Evolutionary conservation across 2,329 filamentous ascomycete species (phyloP), one percentile per base, ranked within the genome.

Genomic region (Xylariales sp.): DNA sequence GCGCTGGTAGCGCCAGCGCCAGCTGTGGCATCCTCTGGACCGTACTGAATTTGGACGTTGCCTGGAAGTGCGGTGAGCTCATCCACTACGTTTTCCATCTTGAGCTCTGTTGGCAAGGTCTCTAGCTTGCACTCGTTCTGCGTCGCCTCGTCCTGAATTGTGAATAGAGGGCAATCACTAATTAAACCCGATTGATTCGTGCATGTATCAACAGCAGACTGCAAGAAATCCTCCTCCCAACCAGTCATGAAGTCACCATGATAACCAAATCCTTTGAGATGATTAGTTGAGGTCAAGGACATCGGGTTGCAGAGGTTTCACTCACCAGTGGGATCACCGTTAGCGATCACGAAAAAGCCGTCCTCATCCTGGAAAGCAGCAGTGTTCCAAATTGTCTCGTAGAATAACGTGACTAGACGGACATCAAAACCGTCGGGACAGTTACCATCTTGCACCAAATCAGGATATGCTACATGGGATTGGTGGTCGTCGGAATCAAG

Each of bases 361-460:
- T 73, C 65, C 16, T 74, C 64, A 43, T 73, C 74, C 20, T 65
- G 66, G 62, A 86, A 94, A 2, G 70, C 71, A 37, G 76, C 63
- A 7, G 87, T 93, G 57, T 83, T 69, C 78, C 82, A 95, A 60
- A 95, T 94, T 24, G 84, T 88, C 69, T 96, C 88, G 60, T 76
- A 95, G 62, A 95, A 84, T 35, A 96, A 72, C 46, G 83, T 83
- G 2, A 85, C 80, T 18, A 93, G 62, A 43, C 86, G 82, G 14
- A 72, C 73, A 10, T 80, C 74, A 57, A 80, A 89, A 7, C 72
- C 81, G 2, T 76, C 58, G 1, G 89, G 88, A 63, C 89, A 95
- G 27, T 69, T 70, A 22, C 90, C 89, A 49, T 79, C 78, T 66
- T 87, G 86, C 53, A 94, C 83, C 10, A 84, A 69, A 51, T 78